Evolutionary conservation across 2,329 filamentous ascomycete species (phyloP).

Genomic region (Arthrobotrys megalospora): DNA sequence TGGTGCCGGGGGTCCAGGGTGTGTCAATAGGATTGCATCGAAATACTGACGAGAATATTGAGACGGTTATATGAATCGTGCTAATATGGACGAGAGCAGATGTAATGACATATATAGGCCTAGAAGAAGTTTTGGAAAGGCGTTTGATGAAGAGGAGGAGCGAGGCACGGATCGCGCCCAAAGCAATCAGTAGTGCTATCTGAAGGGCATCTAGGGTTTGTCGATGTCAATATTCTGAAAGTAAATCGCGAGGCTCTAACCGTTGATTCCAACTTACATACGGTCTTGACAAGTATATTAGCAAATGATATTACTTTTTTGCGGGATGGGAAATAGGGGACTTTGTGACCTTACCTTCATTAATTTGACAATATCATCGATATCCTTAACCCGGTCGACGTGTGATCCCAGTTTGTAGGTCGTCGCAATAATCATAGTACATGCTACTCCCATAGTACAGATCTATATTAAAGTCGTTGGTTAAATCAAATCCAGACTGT

Average conservation of each 20-base stretch:
- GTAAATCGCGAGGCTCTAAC: background rate
- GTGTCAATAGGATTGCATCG: slow-evolving; percentile 6
- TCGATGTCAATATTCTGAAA: background rate
- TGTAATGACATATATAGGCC: background rate
- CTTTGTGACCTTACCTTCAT: slow-evolving; percentile 2
- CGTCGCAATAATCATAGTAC: slow-evolving; percentile 14
- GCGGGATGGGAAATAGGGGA: background rate
- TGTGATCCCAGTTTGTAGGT: slow-evolving; percentile 9
- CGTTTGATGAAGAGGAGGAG: slow-evolving; percentile 12
- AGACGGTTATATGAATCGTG: background rate
- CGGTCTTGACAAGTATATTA: background rate
- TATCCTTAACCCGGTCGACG: background rate
- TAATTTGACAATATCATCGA: slow-evolving; percentile 1
- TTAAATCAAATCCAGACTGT: background rate
- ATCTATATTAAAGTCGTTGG: slow-evolving; percentile 5
- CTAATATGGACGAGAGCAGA: background rate
- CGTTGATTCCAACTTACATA: background rate
- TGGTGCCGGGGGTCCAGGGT: background rate
- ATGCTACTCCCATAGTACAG: background rate
- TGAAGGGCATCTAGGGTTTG: slow-evolving; percentile 3
- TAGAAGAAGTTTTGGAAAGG: slow-evolving; percentile 5
- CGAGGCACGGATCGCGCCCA: slow-evolving; percentile 5
- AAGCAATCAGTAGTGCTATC: background rate
- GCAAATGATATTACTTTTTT: background rate
- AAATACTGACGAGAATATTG: slow-evolving; percentile 1